phyloP scores from a whole-genome alignment of 140 eudicot species.

The Cichorium intybus region DNA sequence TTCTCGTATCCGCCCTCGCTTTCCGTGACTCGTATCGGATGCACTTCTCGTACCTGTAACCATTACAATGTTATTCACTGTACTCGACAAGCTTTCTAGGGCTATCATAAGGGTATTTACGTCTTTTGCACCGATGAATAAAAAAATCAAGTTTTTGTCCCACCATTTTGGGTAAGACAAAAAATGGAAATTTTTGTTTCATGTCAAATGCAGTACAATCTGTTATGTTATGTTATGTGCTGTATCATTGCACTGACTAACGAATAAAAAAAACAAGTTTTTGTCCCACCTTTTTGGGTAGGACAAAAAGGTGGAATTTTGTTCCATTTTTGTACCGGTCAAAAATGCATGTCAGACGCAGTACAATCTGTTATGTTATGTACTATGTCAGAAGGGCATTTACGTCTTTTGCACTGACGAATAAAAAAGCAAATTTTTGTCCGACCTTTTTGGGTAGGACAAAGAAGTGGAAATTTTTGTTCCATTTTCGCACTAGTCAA shows the following conservation, averaged over 20 bases:
- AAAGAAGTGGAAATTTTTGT: too few relatives aligned
- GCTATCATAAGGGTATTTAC: neutral
- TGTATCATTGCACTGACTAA: too few relatives aligned
- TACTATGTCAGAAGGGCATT: neutral
- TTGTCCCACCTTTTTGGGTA: too few relatives aligned
- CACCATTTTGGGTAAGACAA: too few relatives aligned
- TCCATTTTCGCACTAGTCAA: too few relatives aligned
- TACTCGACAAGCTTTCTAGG: neutral
- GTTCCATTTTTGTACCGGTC: too few relatives aligned
- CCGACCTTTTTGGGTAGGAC: too few relatives aligned
- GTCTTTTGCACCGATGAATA: neutral
- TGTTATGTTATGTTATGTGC: neutral
- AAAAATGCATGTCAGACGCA: neutral
- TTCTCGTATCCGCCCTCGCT: conserved; percentile 53
- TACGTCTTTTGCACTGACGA: neutral
- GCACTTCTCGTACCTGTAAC: conserved; percentile 38
- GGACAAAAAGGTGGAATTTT: too few relatives aligned
- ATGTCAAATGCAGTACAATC: neutral
- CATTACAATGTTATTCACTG: conserved; percentile 4
- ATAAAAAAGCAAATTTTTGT: too few relatives aligned
- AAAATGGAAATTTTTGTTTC: too few relatives aligned
- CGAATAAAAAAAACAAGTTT: too few relatives aligned
- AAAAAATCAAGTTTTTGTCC: too few relatives aligned
- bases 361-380: neutral
- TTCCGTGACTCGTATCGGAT: conserved; percentile 49